Evolutionary conservation across 2,329 filamentous ascomycete species (phyloP), one percentile per base, ranked within the genome.

Genomic region (Xylaria sp.): DNA sequence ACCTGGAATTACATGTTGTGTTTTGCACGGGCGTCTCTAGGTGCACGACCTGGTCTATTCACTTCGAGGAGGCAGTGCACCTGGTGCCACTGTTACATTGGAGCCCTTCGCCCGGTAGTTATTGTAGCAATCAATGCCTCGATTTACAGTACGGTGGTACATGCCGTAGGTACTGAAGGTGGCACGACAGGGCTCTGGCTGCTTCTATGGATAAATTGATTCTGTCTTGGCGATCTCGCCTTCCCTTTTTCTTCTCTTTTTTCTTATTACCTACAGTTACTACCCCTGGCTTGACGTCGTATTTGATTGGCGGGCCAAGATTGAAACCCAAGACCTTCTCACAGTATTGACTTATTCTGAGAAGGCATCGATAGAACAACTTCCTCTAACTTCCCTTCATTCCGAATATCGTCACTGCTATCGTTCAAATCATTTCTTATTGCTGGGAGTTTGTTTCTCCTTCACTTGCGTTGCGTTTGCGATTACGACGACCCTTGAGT

Each of bases 231-330:
- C 20, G 20, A 48, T 26, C 13, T 26, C 44, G 10, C 44, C 20
- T 48, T 23, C 20, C 20, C 44, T 48, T 48, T 6, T 6, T 28
- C 23, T 28, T 28, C 28, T 23, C 44, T 46, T 13, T 7, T 33
- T 48, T 44, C 42, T 44, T 44, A 10, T 20, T 44, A 20, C 17
- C 17, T 40, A 40, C n/a, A n/a, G n/a, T 40, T 40, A 40, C 13
- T 4, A 6, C 38, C 51, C 51, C 51, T 56, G 51, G 3, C 2
- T 31, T 31, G 13, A 7, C 3, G 44, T 48, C 11, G n/a, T 4
- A 48, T 51, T 20, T 61, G 46, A 61, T 61, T 51, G 46, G 59
- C 7, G 15, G 2, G 44, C 31, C 33, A 10, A 42, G 49, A 42
- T 17, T 31, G 11, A 36, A 28, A 42, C 38, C 59, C 59, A 38